Percentiles rank a stretch among this genome's conserved stretches.
phyloP scores from a whole-genome alignment of 177 flowering plant genomes.

The Vitis hybrid region DNA sequence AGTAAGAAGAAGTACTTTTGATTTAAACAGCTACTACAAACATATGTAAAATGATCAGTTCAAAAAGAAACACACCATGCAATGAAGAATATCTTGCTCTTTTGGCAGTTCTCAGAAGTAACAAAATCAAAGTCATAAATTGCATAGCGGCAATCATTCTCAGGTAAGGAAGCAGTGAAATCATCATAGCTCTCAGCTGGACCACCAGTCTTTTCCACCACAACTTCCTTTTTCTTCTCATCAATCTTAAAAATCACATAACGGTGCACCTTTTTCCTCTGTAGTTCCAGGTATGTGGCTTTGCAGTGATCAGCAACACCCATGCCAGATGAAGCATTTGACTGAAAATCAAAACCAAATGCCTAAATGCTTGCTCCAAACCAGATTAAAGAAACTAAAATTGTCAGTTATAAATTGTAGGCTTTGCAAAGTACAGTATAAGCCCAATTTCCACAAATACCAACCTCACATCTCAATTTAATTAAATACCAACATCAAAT shows the following conservation, averaged over 20 bases:
- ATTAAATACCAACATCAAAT: no score
- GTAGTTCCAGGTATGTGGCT: constrained; percentile 35
- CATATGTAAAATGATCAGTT: not conserved
- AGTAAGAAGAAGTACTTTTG: no score
- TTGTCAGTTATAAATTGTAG: no score
- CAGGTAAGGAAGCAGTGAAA: constrained; percentile 44
- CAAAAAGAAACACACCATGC: constrained; percentile 40
- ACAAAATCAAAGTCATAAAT: constrained; percentile 50
- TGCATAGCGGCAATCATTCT: constrained; percentile 49
- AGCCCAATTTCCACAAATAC: not conserved
- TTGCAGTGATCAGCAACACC: constrained; percentile 44
- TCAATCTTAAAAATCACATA: constrained; percentile 51
- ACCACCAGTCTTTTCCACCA: constrained; percentile 49
- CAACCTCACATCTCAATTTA: no score
- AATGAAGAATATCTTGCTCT: constrained; percentile 59
- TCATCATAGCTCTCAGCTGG: constrained; percentile 49
- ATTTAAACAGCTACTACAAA: not conserved
- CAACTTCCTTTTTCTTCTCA: constrained; percentile 50
- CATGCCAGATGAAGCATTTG: constrained; percentile 49
- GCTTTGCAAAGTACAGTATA: not conserved
- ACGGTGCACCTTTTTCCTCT: constrained; percentile 43
- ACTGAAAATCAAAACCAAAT: constrained; percentile 16
- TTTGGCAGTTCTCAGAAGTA: constrained; percentile 48
- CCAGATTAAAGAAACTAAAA: not conserved
- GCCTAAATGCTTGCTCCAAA: not conserved